Percentiles rank a stretch among this genome's conserved stretches.
Conservation (phyloP, 352 stramenopile genomes). For the Phytophthora capsici region DNA sequence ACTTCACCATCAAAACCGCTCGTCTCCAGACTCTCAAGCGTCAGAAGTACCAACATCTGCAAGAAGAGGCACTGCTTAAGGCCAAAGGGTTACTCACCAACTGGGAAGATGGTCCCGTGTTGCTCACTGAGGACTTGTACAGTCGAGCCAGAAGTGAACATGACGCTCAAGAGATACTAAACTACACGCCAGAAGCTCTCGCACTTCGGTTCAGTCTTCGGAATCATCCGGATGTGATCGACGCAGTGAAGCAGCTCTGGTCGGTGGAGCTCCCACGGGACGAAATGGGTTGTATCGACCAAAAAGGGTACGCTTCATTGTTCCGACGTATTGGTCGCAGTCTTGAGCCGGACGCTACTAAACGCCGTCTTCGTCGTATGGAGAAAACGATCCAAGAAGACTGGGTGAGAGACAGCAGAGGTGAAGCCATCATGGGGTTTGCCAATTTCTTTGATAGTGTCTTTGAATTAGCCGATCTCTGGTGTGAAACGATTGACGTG, state of each 20-base stretch:
- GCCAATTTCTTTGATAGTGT: conserved; percentile 76
- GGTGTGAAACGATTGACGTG: conserved; percentile 74
- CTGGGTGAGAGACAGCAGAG: conserved; percentile 69
- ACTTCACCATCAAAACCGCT: conserved; percentile 74
- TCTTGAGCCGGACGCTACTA: conserved; percentile 50
- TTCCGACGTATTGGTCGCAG: conserved; percentile 67
- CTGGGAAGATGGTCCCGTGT: conserved; percentile 65
- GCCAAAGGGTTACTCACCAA: conserved; percentile 67
- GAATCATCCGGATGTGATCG: conserved; percentile 54
- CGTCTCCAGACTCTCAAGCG: conserved; percentile 65
- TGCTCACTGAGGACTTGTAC: conserved; percentile 71
- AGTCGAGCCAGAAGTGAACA: conserved; percentile 46
- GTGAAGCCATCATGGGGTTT: conserved; percentile 64
- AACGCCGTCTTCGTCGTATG: conserved; percentile 31
- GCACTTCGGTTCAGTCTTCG: conserved; percentile 71
- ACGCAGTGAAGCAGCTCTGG: conserved; percentile 65
- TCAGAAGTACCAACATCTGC: conserved; percentile 78
- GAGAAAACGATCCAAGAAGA: conserved; percentile 64
- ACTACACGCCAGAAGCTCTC: conserved; percentile 74
- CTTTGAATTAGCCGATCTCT: conserved; percentile 77
- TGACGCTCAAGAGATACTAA: conserved; percentile 63
- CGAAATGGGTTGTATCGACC: conserved; percentile 65
- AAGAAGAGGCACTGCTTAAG: conserved; percentile 69
- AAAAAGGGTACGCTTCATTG: conserved; percentile 52
- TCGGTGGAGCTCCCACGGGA: conserved; percentile 62